These are phyloP conservation scores for Ambrosiella beaveri DNA, from an alignment of 2,329 filamentous ascomycete genomes.

Conservation along the genomic window DNA sequence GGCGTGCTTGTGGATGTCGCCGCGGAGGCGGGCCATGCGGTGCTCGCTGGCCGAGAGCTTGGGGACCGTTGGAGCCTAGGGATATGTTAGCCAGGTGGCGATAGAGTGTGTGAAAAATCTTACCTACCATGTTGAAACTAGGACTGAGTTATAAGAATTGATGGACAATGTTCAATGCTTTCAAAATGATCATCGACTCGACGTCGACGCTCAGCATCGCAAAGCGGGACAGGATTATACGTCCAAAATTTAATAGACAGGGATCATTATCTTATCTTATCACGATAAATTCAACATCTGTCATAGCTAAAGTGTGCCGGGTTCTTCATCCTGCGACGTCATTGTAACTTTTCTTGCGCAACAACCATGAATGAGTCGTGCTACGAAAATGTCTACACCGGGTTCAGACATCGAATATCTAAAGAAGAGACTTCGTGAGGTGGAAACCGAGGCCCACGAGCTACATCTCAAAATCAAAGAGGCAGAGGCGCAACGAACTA, in stretches of 20 bases:
- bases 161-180: too few relatives aligned
- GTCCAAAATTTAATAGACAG: slow-evolving; percentile 1
- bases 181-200: too few relatives aligned
- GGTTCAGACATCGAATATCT: neutral
- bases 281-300: neutral
- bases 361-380: neutral
- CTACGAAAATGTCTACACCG: neutral
- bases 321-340: neutral
- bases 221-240: too few relatives aligned
- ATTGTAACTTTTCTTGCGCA: slow-evolving; percentile 12
- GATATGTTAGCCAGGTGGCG: neutral
- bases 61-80: slow-evolving; percentile 20
- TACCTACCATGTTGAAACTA: too few relatives aligned
- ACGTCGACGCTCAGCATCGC: too few relatives aligned
- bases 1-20: slow-evolving; percentile 30
- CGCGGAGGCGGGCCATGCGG: slow-evolving; percentile 32
- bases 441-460: neutral
- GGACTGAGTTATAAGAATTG: too few relatives aligned
- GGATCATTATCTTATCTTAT: slow-evolving; percentile 11
- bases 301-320: slow-evolving; percentile 10
- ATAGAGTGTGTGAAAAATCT: too few relatives aligned
- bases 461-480: neutral
- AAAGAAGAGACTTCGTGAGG: neutral
- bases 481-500: neutral
- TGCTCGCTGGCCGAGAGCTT: slow-evolving; percentile 43